phyloP scores from a whole-genome alignment of 1,284 basidiomycete genomes.

The Coniophora puteana region DNA sequence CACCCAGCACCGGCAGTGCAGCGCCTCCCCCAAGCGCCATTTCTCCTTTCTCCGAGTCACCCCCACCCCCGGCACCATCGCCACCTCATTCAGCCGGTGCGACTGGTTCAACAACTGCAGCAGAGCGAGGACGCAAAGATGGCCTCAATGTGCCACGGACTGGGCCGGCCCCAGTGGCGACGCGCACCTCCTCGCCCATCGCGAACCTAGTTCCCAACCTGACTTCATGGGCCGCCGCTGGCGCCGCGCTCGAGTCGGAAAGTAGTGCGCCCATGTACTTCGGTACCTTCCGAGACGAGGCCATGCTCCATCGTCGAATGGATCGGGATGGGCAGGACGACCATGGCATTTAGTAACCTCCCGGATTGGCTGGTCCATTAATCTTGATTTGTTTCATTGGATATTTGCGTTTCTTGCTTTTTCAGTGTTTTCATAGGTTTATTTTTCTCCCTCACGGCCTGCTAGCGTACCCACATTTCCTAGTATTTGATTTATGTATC shows the following conservation, averaged over 20 bases:
- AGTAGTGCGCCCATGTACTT: slow-evolving; percentile 2
- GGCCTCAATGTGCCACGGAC: slow-evolving; percentile 6
- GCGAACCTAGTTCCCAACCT: slow-evolving; percentile 27
- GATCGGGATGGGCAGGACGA: slow-evolving; percentile 21
- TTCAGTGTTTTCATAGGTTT: no score
- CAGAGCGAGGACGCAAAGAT: not conserved
- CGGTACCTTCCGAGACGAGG: slow-evolving; percentile 14
- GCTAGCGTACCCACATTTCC: no score
- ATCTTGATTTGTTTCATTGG: no score
- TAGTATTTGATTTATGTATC: no score
- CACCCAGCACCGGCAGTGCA: not conserved
- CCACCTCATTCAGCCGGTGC: slow-evolving; percentile 2
- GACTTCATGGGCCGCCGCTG: slow-evolving; percentile 33
- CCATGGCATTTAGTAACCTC: no score
- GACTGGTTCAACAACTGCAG: not conserved
- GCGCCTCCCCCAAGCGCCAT: not conserved
- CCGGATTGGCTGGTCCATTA: no score
- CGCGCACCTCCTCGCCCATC: slow-evolving; percentile 24
- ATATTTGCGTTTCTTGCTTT: no score
- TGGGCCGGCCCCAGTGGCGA: slow-evolving; percentile 6
- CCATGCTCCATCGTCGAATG: slow-evolving; percentile 20
- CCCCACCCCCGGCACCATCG: slow-evolving; percentile 6
- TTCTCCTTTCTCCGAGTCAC: not conserved
- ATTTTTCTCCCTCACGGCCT: no score
- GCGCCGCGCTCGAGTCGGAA: slow-evolving; percentile 13